A percentile compares a stretch with the other conserved stretches of the same genome.
phyloP scores from a whole-genome alignment of 805 yeast genomes.

The Metschnikowia aberdeeniae region DNA sequence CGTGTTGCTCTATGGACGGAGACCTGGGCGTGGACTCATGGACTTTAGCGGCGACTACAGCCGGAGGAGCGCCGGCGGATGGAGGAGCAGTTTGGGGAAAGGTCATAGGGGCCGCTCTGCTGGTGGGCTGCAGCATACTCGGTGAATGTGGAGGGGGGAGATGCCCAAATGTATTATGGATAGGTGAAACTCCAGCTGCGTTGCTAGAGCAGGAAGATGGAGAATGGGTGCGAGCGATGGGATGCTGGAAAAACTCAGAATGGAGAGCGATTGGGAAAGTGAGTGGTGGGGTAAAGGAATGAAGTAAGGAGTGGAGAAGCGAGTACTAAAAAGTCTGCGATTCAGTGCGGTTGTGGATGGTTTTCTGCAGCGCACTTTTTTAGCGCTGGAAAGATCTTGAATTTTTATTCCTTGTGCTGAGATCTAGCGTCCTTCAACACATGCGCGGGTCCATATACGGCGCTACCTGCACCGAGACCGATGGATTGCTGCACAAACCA shows the following conservation, averaged over 20 bases:
- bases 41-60: slow-evolving; percentile 1
- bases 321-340: neutral
- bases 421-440: neutral
- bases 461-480: neutral
- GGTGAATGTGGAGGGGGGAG: neutral
- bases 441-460: slow-evolving; percentile 4
- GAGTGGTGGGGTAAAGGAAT: neutral
- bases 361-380: slow-evolving; percentile 5
- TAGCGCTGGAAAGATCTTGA: slow-evolving; percentile 5
- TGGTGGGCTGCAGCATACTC: slow-evolving; percentile 2
- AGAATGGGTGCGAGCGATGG: too few relatives aligned
- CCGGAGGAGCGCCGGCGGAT: neutral
- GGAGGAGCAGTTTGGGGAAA: slow-evolving; percentile 3
- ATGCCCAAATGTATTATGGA: too few relatives aligned
- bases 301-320: neutral
- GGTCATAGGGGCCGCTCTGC: slow-evolving; percentile 2
- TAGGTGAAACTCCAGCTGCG: too few relatives aligned
- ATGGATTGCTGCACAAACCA: neutral
- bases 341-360: slow-evolving; percentile 5
- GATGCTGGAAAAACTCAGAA: too few relatives aligned
- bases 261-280: neutral
- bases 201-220: too few relatives aligned
- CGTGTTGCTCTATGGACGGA: slow-evolving; percentile 1
- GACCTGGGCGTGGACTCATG: slow-evolving; percentile 3
- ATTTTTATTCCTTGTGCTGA: slow-evolving; percentile 1